Evolutionary conservation across 2,329 filamentous ascomycete species (phyloP), one percentile per base, ranked within the genome.

Genomic region (Sporothrix variecibatus): DNA sequence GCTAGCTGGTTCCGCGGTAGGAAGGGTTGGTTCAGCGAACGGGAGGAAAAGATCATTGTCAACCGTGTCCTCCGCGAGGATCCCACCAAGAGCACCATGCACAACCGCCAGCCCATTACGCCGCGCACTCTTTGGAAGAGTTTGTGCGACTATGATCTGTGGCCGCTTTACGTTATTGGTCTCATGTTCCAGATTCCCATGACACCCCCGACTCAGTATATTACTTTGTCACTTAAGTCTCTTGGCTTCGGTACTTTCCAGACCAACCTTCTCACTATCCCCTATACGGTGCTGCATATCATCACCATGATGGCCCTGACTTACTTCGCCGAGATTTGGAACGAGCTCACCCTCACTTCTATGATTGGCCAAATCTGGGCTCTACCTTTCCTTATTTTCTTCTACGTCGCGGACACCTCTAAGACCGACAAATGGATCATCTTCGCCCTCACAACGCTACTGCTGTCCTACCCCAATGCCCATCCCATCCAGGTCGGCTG

Each of bases 211-310:
- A 79, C 83, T 0, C 83, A 84, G 20, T 92, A 91, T 75, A 83
- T 92, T 5, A 90, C 90, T 0, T 84, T 91, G 5, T 88, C 86
- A 0, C 83, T 92, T 6, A 85, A 86, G 64, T 82, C 83, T 1
- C 82, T 92, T 0, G 90, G 86, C 1, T 91, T 91, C 80, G 82
- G 84, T 75, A 89, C 87, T 2, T 90, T 93, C 79, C 82, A 88
- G 28, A 86, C 89, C 1, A 93, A 92, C 78, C 79, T 93, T 46
- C 84, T 93, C 8, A 86, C 87, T 1, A 91, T 92, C n/a, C 87
- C 88, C 0, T 85, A 83, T 60, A 83, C 81, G 0, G 80, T 84
- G 60, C 70, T 76, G 11, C 81, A 81, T 73, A 82, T 82, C 20
- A 77, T 83, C 43, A 82, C 80, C 43, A 83, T 82, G 81, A 76